These are phyloP conservation scores for Pichia eremophila DNA, from an alignment of 805 yeast species.

Conservation along the genomic window DNA sequence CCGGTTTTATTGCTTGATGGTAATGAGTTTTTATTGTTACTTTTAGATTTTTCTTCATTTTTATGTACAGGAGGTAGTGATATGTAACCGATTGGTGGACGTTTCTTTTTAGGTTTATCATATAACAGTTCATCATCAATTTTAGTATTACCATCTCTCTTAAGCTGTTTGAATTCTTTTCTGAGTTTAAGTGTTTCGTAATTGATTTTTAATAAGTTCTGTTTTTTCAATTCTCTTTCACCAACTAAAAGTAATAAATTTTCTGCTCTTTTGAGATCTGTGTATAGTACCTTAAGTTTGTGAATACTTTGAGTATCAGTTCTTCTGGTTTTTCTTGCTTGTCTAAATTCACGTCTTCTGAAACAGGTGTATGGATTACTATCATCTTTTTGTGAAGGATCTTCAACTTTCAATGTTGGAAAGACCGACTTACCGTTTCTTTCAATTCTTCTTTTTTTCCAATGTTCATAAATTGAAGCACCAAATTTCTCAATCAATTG, in stretches of 20 bases:
- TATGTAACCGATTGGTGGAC: constrained; percentile 17
- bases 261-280: constrained; percentile 69
- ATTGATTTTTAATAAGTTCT: constrained; percentile 55
- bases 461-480: constrained; percentile 61
- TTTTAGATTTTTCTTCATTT: constrained; percentile 1
- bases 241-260: constrained; percentile 61
- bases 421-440: constrained; percentile 61
- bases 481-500: constrained; percentile 54
- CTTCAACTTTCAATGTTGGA: constrained; percentile 77
- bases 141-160: constrained; percentile 63
- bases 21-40: neutral
- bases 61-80: constrained; percentile 4
- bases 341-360: constrained; percentile 90
- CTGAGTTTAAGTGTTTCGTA: constrained; percentile 62
- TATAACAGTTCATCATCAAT: constrained; percentile 77
- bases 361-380: constrained; percentile 92
- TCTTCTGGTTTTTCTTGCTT: constrained; percentile 91
- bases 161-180: constrained; percentile 59
- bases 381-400: constrained; percentile 73
- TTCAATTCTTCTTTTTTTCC: constrained; percentile 65
- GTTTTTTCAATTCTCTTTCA: constrained; percentile 59
- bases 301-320: constrained; percentile 88
- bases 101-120: constrained; percentile 53
- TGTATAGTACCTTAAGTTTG: constrained; percentile 61
- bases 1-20: neutral